Conservation (phyloP, 192 early-diverging fungal genomes). For the Fimicolochytrium jonesii region DNA sequence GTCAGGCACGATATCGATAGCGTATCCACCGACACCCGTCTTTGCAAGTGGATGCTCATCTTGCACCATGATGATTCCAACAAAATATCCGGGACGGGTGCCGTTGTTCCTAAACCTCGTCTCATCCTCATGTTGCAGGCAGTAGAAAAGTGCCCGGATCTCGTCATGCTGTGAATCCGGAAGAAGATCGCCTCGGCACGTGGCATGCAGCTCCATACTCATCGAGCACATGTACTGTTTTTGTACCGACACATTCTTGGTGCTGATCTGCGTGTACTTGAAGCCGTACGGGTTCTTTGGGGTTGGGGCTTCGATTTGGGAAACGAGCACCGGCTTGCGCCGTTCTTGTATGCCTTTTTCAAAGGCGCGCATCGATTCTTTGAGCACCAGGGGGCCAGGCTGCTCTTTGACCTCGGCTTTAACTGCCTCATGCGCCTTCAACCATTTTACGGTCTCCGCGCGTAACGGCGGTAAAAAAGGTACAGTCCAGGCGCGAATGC, state of each 20-base stretch:
- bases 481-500: too few species aligned
- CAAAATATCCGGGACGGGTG: slow-evolving; percentile 44
- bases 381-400: too few species aligned
- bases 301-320: slow-evolving; percentile 53
- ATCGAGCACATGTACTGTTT: slow-evolving; percentile 44
- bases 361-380: too few species aligned
- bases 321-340: slow-evolving; percentile 6
- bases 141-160: slow-evolving; percentile 63
- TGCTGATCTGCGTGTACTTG: slow-evolving; percentile 55
- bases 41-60: slow-evolving; percentile 8
- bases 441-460: too few species aligned
- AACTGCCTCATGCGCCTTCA: too few species aligned
- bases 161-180: slow-evolving; percentile 70
- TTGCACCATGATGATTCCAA: slow-evolving; percentile 50
- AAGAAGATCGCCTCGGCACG: slow-evolving; percentile 35
- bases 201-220: slow-evolving; percentile 61
- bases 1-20: slow-evolving; percentile 33
- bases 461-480: too few species aligned
- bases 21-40: slow-evolving; percentile 19
- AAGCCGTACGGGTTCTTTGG: slow-evolving; percentile 59
- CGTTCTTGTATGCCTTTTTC: too few species aligned
- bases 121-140: slow-evolving; percentile 54
- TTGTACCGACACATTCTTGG: slow-evolving; percentile 39
- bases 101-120: slow-evolving; percentile 36
- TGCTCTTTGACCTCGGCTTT: too few species aligned